Evolutionary conservation across 1,284 basidiomycete genomes (phyloP).

Genomic region (Hemileia vastatrix): DNA sequence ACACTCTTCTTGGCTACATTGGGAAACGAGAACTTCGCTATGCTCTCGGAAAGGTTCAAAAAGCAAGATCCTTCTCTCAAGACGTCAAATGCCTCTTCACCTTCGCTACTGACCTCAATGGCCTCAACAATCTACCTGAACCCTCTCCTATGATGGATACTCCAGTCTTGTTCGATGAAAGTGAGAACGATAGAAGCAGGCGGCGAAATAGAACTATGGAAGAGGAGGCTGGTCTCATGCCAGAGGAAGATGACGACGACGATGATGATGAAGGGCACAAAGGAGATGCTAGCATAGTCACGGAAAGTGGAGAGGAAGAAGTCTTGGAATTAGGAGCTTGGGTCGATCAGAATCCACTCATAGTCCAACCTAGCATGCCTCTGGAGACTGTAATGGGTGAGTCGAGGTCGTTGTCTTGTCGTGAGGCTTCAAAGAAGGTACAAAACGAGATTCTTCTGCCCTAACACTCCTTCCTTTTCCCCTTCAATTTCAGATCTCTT

Average conservation of each 20-base stretch:
- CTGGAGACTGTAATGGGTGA: conserved; percentile 92
- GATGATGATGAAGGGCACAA: conserved; percentile 10
- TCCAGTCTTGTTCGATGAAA: neutral
- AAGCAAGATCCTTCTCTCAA: conserved; percentile 26
- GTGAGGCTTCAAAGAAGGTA: too few relatives aligned
- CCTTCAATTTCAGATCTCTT: conserved; percentile 50
- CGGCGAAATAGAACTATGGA: neutral
- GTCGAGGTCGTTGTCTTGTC: too few relatives aligned
- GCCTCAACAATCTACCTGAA: neutral
- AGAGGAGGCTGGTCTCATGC: neutral
- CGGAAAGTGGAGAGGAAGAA: conserved; percentile 32
- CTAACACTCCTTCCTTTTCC: conserved; percentile 3
- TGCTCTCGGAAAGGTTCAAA: conserved; percentile 58
- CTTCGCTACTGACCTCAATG: neutral
- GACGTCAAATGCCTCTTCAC: conserved; percentile 36
- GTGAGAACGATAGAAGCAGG: neutral
- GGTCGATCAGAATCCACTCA: conserved; percentile 87
- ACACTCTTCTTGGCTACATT: conserved; percentile 73
- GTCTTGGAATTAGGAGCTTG: conserved; percentile 32
- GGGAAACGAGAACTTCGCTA: conserved; percentile 73
- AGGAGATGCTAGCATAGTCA: conserved; percentile 28
- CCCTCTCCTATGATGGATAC: neutral
- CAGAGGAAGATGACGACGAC: conserved; percentile 1
- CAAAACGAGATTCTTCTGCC: too few relatives aligned
- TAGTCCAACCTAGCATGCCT: conserved; percentile 79